Percentiles rank a stretch among this genome's conserved stretches.
These are phyloP conservation scores for Ganoderma resinaceum DNA, from an alignment of 1,284 basidiomycete genomes.

Conservation along the genomic window DNA sequence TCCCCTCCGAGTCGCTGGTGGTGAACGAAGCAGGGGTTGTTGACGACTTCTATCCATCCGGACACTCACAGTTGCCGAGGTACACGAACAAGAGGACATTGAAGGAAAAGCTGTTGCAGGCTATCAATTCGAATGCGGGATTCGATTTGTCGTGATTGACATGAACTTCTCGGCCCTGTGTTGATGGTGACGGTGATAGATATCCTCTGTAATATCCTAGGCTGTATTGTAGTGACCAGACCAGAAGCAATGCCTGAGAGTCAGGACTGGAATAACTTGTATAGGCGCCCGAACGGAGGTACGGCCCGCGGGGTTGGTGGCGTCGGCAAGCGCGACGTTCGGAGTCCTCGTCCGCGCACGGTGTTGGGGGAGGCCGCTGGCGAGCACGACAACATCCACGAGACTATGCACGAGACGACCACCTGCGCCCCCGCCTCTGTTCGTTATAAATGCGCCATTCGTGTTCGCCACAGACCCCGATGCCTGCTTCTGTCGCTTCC, in stretches of 20 bases:
- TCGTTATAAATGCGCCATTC: not conserved
- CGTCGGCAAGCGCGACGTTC: not conserved
- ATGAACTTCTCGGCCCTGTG: not conserved
- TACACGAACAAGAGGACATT: slow-evolving; percentile 71
- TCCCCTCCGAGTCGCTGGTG: not conserved
- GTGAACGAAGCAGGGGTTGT: not conserved
- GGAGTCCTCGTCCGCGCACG: not conserved
- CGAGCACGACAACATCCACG: not conserved
- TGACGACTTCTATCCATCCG: slow-evolving; percentile 10
- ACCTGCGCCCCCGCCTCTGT: not conserved
- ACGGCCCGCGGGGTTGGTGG: not conserved
- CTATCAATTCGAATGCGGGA: slow-evolving; percentile 85
- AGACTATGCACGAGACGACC: not conserved
- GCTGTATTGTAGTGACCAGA: not conserved
- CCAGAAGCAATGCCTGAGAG: not conserved
- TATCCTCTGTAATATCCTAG: not conserved
- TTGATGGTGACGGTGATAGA: not conserved
- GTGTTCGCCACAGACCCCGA: not conserved
- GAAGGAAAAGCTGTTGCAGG: slow-evolving; percentile 83
- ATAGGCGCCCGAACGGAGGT: not conserved
- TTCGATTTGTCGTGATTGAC: slow-evolving; percentile 80
- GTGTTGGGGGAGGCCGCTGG: not conserved
- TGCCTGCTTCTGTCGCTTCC: not conserved
- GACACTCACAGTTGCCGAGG: slow-evolving; percentile 64
- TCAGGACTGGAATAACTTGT: not conserved